Conservation (phyloP, 2,329 filamentous ascomycete genomes). For the Zarea fungicola region DNA sequence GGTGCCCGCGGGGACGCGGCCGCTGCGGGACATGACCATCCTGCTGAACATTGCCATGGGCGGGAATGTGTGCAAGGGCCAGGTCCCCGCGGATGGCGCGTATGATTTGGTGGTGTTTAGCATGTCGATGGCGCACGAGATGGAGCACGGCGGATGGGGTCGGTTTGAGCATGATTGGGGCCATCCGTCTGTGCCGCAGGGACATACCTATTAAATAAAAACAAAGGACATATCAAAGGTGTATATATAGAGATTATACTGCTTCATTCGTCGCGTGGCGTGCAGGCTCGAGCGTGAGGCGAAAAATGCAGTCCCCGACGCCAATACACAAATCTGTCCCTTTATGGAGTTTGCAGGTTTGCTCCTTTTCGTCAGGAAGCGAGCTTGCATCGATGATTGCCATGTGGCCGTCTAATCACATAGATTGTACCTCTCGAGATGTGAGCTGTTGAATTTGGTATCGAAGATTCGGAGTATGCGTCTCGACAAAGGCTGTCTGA, state of each 20-base stretch:
- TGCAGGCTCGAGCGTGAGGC: background rate
- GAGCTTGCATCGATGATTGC: background rate
- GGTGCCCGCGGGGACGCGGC: constrained; percentile 47
- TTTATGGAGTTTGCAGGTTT: background rate
- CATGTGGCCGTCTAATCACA: background rate
- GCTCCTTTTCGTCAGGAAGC: background rate
- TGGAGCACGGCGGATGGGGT: constrained; percentile 47
- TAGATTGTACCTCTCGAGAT: background rate
- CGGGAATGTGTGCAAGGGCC: constrained; percentile 51
- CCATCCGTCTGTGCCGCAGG: constrained; percentile 19
- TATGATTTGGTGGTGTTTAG: constrained; percentile 54
- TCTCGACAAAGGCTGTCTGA: background rate
- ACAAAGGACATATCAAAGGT: background rate
- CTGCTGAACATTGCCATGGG: constrained; percentile 60
- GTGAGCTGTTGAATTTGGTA: constrained; percentile 8
- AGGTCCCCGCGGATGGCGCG: constrained; percentile 43
- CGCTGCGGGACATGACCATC: constrained; percentile 51
- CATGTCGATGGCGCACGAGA: constrained; percentile 47
- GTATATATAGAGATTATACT: background rate
- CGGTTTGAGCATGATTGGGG: constrained; percentile 49
- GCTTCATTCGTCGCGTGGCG: background rate
- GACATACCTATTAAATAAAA: constrained; percentile 28
- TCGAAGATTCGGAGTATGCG: background rate
- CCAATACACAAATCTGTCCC: background rate
- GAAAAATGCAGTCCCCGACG: background rate